Evolutionary conservation across 2,329 filamentous ascomycete species (phyloP).

Genomic region (Lachnellula hyalina): DNA sequence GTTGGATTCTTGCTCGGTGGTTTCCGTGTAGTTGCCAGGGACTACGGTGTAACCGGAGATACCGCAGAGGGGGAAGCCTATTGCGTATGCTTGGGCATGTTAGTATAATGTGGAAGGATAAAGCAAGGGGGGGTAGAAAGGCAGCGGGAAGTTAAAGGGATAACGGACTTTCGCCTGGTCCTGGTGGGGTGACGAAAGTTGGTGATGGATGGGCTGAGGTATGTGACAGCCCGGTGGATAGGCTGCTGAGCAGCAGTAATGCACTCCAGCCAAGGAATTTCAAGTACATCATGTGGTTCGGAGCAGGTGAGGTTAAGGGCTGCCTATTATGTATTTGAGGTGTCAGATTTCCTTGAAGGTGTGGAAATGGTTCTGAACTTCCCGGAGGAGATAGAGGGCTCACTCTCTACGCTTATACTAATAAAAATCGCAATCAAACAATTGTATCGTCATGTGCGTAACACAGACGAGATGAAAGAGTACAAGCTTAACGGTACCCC

Average conservation of each 20-base stretch:
- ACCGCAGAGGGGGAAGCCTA: slow-evolving; percentile 14
- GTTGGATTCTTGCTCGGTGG: slow-evolving; percentile 6
- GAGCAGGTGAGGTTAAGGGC: too few relatives aligned
- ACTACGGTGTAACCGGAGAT: slow-evolving; percentile 9
- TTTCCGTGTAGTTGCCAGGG: slow-evolving; percentile 13
- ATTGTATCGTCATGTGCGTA: neutral
- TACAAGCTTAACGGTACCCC: neutral
- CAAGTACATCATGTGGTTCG: neutral
- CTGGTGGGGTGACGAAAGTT: neutral
- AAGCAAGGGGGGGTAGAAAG: slow-evolving; percentile 23
- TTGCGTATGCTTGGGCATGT: slow-evolving; percentile 21
- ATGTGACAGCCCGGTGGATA: neutral
- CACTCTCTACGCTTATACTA: neutral
- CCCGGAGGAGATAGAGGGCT: too few relatives aligned
- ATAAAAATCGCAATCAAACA: neutral
- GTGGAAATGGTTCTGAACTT: too few relatives aligned
- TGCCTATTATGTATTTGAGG: too few relatives aligned
- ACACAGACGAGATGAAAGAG: neutral
- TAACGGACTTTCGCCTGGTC: neutral
- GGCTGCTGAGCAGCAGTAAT: neutral
- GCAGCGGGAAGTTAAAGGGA: neutral
- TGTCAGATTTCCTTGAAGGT: too few relatives aligned
- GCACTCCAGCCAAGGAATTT: neutral
- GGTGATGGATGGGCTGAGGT: neutral
- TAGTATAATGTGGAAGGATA: slow-evolving; percentile 18